Conservation (phyloP, 2,329 filamentous ascomycete species). For the Cladosporium sp. region DNA sequence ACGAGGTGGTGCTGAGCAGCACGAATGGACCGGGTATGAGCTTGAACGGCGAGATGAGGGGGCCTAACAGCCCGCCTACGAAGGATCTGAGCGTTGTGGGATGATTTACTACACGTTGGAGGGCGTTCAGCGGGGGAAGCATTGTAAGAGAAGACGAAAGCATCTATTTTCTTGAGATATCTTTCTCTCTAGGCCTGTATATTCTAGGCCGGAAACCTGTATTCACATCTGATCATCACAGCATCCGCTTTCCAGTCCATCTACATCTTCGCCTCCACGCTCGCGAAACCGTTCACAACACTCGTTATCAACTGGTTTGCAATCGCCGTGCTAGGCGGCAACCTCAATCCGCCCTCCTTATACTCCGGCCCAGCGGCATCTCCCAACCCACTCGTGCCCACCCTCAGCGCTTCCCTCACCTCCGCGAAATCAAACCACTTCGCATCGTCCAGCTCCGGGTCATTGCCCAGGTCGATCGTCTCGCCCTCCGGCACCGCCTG, state of each 20-base stretch:
- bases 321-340: slow-evolving; percentile 85
- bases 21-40: slow-evolving; percentile 83
- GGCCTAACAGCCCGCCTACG: slow-evolving; percentile 48
- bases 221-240: slow-evolving; percentile 6
- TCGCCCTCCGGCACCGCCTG: slow-evolving; percentile 75
- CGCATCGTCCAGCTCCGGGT: slow-evolving; percentile 84
- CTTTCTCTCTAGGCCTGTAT: slow-evolving; percentile 4
- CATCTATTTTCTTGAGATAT: slow-evolving; percentile 4
- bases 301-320: slow-evolving; percentile 81
- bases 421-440: slow-evolving; percentile 83
- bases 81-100: slow-evolving; percentile 28
- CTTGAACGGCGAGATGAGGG: slow-evolving; percentile 70
- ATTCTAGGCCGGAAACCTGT: slow-evolving; percentile 4
- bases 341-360: slow-evolving; percentile 67
- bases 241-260: not conserved
- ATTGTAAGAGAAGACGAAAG: slow-evolving; percentile 2
- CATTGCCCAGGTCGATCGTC: slow-evolving; percentile 73
- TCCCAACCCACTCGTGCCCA: slow-evolving; percentile 62
- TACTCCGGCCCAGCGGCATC: slow-evolving; percentile 60
- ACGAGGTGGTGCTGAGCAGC: slow-evolving; percentile 73
- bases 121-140: slow-evolving; percentile 11
- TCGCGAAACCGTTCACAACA: slow-evolving; percentile 68
- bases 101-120: slow-evolving; percentile 4
- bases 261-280: slow-evolving; percentile 42
- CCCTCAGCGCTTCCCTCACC: slow-evolving; percentile 64